phyloP scores from a whole-genome alignment of 768 basidiomycete genomes.

The Calvatia gigantea region DNA sequence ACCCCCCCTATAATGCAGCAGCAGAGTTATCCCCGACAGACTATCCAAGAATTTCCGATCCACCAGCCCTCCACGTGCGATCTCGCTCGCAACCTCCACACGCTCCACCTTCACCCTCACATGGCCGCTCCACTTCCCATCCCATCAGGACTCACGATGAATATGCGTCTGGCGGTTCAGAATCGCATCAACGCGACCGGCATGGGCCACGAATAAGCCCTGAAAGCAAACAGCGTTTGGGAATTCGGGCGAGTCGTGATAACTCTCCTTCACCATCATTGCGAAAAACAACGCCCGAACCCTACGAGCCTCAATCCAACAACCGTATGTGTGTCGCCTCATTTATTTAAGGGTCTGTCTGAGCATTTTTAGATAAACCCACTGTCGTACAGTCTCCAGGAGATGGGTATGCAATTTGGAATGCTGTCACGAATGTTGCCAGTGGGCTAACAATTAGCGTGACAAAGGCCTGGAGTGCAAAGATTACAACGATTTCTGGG shows the following conservation, averaged over 20 bases:
- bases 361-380: not conserved
- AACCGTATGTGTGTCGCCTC: not conserved
- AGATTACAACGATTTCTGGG: slow-evolving; percentile 35
- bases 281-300: not conserved
- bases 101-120: not conserved
- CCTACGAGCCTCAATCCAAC: not conserved
- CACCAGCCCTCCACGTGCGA: not conserved
- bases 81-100: slow-evolving; percentile 5
- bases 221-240: not conserved
- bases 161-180: not conserved
- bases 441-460: slow-evolving; percentile 53
- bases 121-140: not conserved
- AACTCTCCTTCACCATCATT: not conserved
- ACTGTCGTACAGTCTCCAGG: not conserved
- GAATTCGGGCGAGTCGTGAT: not conserved
- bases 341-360: not conserved
- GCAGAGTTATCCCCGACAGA: not conserved
- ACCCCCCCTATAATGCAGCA: not conserved
- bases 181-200: not conserved
- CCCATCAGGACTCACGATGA: not conserved
- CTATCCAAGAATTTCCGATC: not conserved
- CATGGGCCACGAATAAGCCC: not conserved
- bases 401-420: slow-evolving; percentile 41
- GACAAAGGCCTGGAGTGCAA: slow-evolving; percentile 52
- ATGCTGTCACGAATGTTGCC: slow-evolving; percentile 50